Evolutionary conservation across 805 yeast genomes (phyloP).

Genomic region (Sugiyamaella valdiviana): DNA sequence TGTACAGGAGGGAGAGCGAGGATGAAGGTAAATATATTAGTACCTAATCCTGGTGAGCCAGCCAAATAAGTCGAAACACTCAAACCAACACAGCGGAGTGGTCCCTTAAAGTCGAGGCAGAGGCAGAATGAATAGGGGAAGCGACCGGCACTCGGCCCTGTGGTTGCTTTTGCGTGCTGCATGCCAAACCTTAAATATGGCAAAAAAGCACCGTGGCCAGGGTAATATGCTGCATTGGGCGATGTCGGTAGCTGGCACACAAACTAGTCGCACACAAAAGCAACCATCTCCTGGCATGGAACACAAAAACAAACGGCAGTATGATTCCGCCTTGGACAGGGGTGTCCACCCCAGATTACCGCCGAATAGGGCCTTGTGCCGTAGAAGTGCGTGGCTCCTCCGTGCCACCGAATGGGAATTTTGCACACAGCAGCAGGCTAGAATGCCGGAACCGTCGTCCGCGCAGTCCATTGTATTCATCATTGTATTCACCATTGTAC

Average conservation of each 20-base stretch:
- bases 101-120: no score
- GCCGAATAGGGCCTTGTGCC: no score
- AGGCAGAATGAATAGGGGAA: not conserved
- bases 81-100: no score
- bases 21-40: not conserved
- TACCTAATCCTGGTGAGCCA: not conserved
- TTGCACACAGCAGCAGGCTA: no score
- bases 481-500: not conserved
- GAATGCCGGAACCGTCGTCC: no score
- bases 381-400: no score
- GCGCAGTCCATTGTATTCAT: not conserved
- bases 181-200: not conserved
- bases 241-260: not conserved
- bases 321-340: no score
- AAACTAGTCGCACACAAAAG: not conserved
- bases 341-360: no score
- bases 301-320: not conserved
- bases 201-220: not conserved
- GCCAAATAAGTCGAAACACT: no score
- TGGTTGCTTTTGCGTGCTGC: not conserved
- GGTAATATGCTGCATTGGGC: not conserved
- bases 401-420: no score
- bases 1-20: not conserved
- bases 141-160: not conserved
- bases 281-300: not conserved